These are phyloP conservation scores for Fusarium devonianum DNA, from an alignment of 2,329 filamentous ascomycete species.

Conservation along the genomic window DNA sequence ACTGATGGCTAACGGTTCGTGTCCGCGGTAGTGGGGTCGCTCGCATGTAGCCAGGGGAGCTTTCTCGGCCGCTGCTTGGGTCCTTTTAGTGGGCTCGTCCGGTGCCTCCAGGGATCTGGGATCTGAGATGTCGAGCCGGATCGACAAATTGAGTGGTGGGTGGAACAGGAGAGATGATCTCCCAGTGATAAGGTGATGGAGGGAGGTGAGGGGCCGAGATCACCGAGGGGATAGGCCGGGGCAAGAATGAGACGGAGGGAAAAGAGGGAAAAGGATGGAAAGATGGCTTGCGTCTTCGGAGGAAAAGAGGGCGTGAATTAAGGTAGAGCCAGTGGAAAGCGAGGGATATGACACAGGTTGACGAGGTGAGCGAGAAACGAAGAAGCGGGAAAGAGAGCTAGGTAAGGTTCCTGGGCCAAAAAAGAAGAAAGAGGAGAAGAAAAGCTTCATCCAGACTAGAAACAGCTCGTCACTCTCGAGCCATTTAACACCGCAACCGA, in stretches of 20 bases:
- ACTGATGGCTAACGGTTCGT: slow-evolving; percentile 32
- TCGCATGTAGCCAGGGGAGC: slow-evolving; percentile 21
- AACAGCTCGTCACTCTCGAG: slow-evolving; percentile 23
- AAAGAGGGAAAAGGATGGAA: slow-evolving; percentile 1
- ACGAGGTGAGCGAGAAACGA: slow-evolving; percentile 19
- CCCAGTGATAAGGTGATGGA: slow-evolving; percentile 25
- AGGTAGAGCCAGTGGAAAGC: not conserved
- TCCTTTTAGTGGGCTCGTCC: slow-evolving; percentile 33
- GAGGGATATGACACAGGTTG: slow-evolving; percentile 17
- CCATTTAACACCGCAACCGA: slow-evolving; percentile 30
- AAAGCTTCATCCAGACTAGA: slow-evolving; percentile 5
- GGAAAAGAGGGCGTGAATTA: slow-evolving; percentile 1
- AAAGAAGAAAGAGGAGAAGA: slow-evolving; percentile 5
- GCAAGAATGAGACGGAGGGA: slow-evolving; percentile 1
- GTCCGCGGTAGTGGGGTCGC: slow-evolving; percentile 25
- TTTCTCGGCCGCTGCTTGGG: slow-evolving; percentile 23
- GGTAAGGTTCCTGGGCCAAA: not conserved
- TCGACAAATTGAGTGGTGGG: slow-evolving; percentile 28
- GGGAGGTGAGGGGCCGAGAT: slow-evolving; percentile 20
- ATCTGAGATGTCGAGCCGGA: slow-evolving; percentile 34
- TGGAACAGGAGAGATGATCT: slow-evolving; percentile 15
- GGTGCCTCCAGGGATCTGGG: slow-evolving; percentile 36
- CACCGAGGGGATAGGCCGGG: slow-evolving; percentile 7
- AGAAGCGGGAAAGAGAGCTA: slow-evolving; percentile 1
- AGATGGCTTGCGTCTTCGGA: slow-evolving; percentile 15